Evolutionary conservation across 805 yeast species (phyloP).

Genomic region (Pichia insulana): DNA sequence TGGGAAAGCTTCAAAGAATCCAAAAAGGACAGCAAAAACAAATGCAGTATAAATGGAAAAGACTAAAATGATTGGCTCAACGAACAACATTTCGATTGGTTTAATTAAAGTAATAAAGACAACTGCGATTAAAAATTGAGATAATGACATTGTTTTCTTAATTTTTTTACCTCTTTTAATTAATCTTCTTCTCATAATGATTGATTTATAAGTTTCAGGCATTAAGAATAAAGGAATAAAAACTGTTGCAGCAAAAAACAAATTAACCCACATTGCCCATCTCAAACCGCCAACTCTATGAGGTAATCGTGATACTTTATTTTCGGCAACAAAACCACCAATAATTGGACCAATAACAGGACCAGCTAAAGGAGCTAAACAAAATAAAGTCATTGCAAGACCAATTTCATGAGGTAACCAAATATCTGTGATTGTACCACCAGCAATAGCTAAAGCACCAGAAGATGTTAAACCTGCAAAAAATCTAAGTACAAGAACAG

Average conservation of each 20-base stretch:
- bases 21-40: conserved; percentile 69
- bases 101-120: conserved; percentile 44
- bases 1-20: conserved; percentile 74
- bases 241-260: conserved; percentile 57
- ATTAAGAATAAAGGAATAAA: conserved; percentile 35
- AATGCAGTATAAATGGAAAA: conserved; percentile 66
- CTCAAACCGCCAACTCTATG: conserved; percentile 42
- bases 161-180: conserved; percentile 47
- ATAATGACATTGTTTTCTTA: conserved; percentile 28
- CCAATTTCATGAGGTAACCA: conserved; percentile 62
- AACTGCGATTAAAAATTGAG: conserved; percentile 36
- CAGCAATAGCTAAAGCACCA: conserved; percentile 77
- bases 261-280: conserved; percentile 65
- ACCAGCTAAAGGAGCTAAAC: conserved; percentile 73
- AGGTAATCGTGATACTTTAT: conserved; percentile 24
- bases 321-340: conserved; percentile 60
- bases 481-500: conserved; percentile 60
- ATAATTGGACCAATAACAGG: conserved; percentile 71
- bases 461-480: conserved; percentile 70
- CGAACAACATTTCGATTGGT: conserved; percentile 59
- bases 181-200: conserved; percentile 53
- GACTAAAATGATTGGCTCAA: conserved; percentile 67
- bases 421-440: conserved; percentile 75
- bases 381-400: conserved; percentile 68
- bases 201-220: conserved; percentile 71